phyloP scores from a whole-genome alignment of 176 grass and related monocot genomes.

The Musa beccarii region DNA sequence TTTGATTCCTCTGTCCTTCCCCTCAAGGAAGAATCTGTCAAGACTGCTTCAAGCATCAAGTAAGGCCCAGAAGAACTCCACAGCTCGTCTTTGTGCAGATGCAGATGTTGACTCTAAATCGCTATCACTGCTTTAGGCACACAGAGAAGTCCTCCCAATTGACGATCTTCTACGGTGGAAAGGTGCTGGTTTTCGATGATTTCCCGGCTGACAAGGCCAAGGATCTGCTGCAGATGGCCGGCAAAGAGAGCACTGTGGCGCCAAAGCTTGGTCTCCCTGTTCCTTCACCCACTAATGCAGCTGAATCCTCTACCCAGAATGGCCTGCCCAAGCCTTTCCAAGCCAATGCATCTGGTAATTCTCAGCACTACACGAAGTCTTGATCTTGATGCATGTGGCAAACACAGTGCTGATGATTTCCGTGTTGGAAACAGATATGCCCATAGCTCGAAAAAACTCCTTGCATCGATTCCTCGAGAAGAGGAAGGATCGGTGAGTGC shows the following conservation, averaged over 20 bases:
- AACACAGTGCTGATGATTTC: not conserved
- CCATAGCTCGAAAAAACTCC: conserved; percentile 11
- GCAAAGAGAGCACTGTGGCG: not conserved
- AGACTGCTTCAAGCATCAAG: not conserved
- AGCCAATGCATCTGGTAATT: not conserved
- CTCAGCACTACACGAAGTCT: not conserved
- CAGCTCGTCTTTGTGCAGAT: no score
- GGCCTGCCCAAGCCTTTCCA: not conserved
- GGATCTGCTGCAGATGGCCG: conserved; percentile 13
- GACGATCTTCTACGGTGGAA: conserved; percentile 15
- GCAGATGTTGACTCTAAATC: not conserved
- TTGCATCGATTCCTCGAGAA: conserved; percentile 19
- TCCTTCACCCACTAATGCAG: not conserved
- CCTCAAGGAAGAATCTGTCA: not conserved
- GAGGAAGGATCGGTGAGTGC: conserved; percentile 18
- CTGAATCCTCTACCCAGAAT: not conserved
- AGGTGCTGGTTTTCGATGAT: conserved; percentile 11
- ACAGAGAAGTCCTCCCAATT: not conserved
- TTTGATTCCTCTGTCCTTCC: not conserved
- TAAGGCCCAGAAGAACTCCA: not conserved
- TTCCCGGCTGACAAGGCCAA: conserved; percentile 8
- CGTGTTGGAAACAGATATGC: conserved; percentile 14
- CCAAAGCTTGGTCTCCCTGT: not conserved
- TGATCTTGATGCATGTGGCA: no score
- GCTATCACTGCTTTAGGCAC: not conserved